These are phyloP conservation scores for Capronia americana DNA, from an alignment of 2,329 filamentous ascomycete genomes.

Conservation along the genomic window DNA sequence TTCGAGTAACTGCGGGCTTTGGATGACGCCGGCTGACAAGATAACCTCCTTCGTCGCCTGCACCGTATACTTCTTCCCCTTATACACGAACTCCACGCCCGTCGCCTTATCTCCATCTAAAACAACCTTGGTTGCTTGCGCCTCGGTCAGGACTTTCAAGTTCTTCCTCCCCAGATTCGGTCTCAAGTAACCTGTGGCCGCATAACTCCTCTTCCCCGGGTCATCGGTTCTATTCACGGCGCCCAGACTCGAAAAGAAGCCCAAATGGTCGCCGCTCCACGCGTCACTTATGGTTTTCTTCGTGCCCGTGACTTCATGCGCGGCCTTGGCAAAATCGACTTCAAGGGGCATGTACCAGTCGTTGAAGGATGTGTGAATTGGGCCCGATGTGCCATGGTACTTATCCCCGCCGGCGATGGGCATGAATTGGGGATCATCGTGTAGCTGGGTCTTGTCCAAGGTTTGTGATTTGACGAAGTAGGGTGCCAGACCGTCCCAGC, in stretches of 20 bases:
- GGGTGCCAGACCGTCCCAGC: slow-evolving; percentile 40
- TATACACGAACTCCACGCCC: slow-evolving; percentile 53
- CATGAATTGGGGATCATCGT: slow-evolving; percentile 43
- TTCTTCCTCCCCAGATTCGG: slow-evolving; percentile 50
- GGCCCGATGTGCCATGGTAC: slow-evolving; percentile 39
- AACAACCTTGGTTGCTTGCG: slow-evolving; percentile 48
- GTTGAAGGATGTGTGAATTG: slow-evolving; percentile 40
- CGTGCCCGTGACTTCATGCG: slow-evolving; percentile 43
- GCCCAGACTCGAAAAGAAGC: slow-evolving; percentile 35
- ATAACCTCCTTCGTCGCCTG: slow-evolving; percentile 59
- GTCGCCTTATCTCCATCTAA: slow-evolving; percentile 42
- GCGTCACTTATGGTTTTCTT: slow-evolving; percentile 37
- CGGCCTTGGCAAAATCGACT: slow-evolving; percentile 46
- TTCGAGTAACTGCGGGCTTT: slow-evolving; percentile 65
- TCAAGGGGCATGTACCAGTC: slow-evolving; percentile 48
- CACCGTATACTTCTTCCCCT: slow-evolving; percentile 47
- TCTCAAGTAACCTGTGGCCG: slow-evolving; percentile 49
- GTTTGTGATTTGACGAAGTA: slow-evolving; percentile 44
- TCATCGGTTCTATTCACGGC: slow-evolving; percentile 34
- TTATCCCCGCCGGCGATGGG: slow-evolving; percentile 35
- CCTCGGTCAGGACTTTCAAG: slow-evolving; percentile 54
- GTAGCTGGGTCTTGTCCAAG: slow-evolving; percentile 37
- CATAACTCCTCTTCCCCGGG: slow-evolving; percentile 48
- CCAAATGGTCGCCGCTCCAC: slow-evolving; percentile 36
- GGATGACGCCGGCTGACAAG: slow-evolving; percentile 63